phyloP scores from a whole-genome alignment of 2,329 filamentous ascomycete species.

The Colletotrichum aenigma region DNA sequence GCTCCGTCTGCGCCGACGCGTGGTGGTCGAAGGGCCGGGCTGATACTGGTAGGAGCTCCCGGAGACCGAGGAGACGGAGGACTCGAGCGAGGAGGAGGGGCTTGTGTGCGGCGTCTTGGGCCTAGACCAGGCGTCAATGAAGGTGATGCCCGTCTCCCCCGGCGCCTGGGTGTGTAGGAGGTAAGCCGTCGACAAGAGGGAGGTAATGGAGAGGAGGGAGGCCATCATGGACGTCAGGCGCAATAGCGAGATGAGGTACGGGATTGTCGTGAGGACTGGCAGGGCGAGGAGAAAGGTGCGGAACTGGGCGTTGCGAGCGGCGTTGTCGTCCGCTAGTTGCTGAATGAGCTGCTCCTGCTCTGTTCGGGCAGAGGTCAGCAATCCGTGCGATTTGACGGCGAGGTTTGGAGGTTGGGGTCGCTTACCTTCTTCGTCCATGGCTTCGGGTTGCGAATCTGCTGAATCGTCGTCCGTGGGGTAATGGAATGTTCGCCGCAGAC shows the following conservation, averaged over 20 bases:
- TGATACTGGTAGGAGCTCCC: not conserved
- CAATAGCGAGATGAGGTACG: conserved; percentile 58
- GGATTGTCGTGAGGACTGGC: conserved; percentile 59
- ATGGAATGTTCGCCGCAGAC: conserved; percentile 77
- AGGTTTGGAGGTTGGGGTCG: conserved; percentile 2
- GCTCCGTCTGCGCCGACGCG: conserved; percentile 15
- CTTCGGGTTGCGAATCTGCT: conserved; percentile 58
- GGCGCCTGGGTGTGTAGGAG: conserved; percentile 62
- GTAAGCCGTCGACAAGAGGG: conserved; percentile 66
- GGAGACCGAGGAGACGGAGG: conserved; percentile 8
- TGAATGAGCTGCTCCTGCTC: conserved; percentile 71
- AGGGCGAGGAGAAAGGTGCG: conserved; percentile 62
- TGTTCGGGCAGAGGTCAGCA: conserved; percentile 30
- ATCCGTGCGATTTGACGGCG: not conserved
- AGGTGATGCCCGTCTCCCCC: conserved; percentile 54
- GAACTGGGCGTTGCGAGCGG: conserved; percentile 62
- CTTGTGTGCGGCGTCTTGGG: conserved; percentile 23
- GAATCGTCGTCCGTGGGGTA: conserved; percentile 70
- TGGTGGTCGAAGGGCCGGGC: not conserved
- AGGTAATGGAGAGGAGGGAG: conserved; percentile 46
- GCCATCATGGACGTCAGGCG: conserved; percentile 2
- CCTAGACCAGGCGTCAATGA: conserved; percentile 49
- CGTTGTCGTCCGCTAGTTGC: conserved; percentile 59
- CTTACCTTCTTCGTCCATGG: conserved; percentile 77
- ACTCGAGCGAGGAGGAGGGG: conserved; percentile 4